Evolutionary conservation across 768 basidiomycete genomes (phyloP).

Genomic region (Rickenella mellea): DNA sequence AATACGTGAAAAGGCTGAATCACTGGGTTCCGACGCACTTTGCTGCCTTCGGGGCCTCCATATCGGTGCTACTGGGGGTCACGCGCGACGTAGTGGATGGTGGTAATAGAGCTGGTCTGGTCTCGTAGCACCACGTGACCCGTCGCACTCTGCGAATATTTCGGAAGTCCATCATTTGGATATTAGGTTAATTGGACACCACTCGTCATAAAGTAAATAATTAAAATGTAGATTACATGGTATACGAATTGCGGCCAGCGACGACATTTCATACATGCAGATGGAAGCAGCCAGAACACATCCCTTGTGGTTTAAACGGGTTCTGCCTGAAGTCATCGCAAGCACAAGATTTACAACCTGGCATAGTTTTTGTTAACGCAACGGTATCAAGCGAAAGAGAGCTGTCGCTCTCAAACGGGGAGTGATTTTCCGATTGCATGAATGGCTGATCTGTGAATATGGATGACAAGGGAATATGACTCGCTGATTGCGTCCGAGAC

Average conservation of each 20-base stretch:
- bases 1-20: no score
- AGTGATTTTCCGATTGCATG: slow-evolving; percentile 19
- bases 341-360: slow-evolving; percentile 16
- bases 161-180: no score
- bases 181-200: no score
- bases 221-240: no score
- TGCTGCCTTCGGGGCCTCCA: slow-evolving; percentile 20
- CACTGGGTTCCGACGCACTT: slow-evolving; percentile 17
- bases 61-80: background rate
- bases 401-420: slow-evolving; percentile 57
- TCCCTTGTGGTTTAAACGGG: slow-evolving; percentile 53
- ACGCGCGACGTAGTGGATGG: no score
- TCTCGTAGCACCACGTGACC: no score
- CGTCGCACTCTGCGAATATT: no score
- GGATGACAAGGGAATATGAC: slow-evolving; percentile 10
- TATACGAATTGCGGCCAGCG: no score
- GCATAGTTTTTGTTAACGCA: slow-evolving; percentile 3
- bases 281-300: slow-evolving; percentile 61
- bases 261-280: slow-evolving; percentile 23
- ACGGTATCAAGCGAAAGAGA: slow-evolving; percentile 27
- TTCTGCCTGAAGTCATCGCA: slow-evolving; percentile 57
- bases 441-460: slow-evolving; percentile 10
- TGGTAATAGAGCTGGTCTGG: no score
- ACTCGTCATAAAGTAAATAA: no score
- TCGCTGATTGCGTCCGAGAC: slow-evolving; percentile 13